A percentile compares a stretch with the other conserved stretches of the same genome.
Conservation (phyloP, 169 alveolate genomes). For the Perkinsus chesapeaki region DNA sequence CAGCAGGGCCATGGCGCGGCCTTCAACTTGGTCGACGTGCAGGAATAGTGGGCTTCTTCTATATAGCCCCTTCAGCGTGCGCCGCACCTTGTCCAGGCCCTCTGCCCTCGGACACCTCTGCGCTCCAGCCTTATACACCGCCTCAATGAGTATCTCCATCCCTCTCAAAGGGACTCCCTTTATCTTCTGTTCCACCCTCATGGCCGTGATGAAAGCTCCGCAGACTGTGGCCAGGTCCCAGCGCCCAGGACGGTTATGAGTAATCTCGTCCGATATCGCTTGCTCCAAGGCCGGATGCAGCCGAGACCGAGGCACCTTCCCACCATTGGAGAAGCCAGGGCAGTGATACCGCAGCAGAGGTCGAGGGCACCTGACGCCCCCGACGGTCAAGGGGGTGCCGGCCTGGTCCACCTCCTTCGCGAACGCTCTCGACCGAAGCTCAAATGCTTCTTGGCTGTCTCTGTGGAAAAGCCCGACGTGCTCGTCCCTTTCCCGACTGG, state of each 20-base stretch:
- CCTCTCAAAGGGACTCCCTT: background rate
- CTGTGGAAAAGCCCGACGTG: background rate
- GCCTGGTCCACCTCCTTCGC: background rate
- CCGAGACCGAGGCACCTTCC: background rate
- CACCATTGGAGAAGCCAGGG: background rate
- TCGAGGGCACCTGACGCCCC: background rate
- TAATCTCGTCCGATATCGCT: background rate
- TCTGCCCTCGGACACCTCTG: background rate
- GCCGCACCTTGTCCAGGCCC: background rate
- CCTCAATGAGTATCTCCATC: background rate
- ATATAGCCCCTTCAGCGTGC: background rate
- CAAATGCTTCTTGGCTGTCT: background rate
- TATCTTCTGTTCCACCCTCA: background rate
- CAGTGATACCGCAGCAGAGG: background rate
- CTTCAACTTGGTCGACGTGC: background rate
- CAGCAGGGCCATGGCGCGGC: background rate
- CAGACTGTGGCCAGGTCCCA: background rate
- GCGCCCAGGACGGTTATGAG: background rate
- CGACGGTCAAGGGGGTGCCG: background rate
- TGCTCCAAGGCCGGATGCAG: background rate
- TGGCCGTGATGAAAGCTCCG: background rate
- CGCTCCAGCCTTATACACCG: background rate
- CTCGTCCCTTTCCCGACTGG: background rate
- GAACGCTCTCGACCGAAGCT: background rate
- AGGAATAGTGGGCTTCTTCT: background rate